A percentile compares a stretch with the other conserved stretches of the same genome.
phyloP scores from a whole-genome alignment of 2,329 filamentous ascomycete species.

The Arthrobotrys conoides region DNA sequence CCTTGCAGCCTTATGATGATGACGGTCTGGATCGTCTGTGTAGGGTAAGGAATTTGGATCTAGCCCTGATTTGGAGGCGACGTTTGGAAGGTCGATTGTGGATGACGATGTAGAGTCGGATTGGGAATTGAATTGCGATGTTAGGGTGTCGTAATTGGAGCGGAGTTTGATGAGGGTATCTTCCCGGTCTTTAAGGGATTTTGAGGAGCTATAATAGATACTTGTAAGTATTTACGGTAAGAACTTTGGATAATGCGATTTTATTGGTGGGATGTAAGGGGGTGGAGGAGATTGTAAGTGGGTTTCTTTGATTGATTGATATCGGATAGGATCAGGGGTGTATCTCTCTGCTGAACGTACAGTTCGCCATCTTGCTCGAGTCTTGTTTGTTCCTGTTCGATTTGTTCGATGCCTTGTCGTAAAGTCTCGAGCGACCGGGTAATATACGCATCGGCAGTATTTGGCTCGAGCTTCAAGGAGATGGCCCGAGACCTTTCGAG shows the following conservation, averaged over 20 bases:
- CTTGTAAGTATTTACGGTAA: background rate
- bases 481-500: slow-evolving; percentile 91
- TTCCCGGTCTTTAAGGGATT: slow-evolving; percentile 64
- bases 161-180: slow-evolving; percentile 64
- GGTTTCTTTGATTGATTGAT: slow-evolving; percentile 35
- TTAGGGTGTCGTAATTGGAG: slow-evolving; percentile 62
- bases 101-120: slow-evolving; percentile 34
- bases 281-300: slow-evolving; percentile 54
- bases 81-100: slow-evolving; percentile 62
- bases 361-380: slow-evolving; percentile 75
- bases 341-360: slow-evolving; percentile 67
- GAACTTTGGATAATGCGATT: slow-evolving; percentile 5
- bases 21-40: slow-evolving; percentile 44
- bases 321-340: slow-evolving; percentile 63
- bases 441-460: slow-evolving; percentile 89
- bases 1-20: slow-evolving; percentile 74
- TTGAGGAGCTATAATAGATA: slow-evolving; percentile 62
- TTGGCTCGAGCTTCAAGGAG: slow-evolving; percentile 81
- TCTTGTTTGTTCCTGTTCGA: slow-evolving; percentile 76
- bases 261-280: slow-evolving; percentile 31
- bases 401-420: slow-evolving; percentile 80
- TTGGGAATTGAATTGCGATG: slow-evolving; percentile 61
- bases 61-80: slow-evolving; percentile 44
- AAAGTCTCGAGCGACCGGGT: slow-evolving; percentile 89
- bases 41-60: slow-evolving; percentile 54